phyloP scores from a whole-genome alignment of 2,329 filamentous ascomycete genomes.

The Hortaea sp. region DNA sequence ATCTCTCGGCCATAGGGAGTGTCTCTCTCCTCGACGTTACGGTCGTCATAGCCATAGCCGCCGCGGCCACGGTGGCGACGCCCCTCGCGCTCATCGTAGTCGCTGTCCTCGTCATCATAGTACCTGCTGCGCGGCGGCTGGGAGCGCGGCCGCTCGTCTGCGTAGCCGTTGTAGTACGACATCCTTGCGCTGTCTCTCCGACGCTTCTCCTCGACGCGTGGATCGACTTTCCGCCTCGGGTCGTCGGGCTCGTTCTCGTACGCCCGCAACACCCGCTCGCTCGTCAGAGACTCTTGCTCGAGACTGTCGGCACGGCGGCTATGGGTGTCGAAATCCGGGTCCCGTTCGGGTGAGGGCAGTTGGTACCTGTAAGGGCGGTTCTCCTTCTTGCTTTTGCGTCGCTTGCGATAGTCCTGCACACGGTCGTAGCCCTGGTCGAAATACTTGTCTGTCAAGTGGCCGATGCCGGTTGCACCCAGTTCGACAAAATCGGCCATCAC shows the following conservation, averaged over 20 bases:
- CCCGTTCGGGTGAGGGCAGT: constrained; percentile 6
- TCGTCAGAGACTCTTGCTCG: constrained; percentile 13
- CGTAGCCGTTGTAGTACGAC: constrained; percentile 16
- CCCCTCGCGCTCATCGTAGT: constrained; percentile 22
- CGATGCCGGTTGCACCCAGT: constrained; percentile 14
- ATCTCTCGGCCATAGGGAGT: constrained; percentile 20
- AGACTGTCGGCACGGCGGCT: constrained; percentile 7
- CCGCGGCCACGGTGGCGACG: constrained; percentile 10
- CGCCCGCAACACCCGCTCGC: constrained; percentile 14
- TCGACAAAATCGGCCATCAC: constrained; percentile 15
- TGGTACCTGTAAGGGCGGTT: constrained; percentile 3
- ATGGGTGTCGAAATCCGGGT: constrained; percentile 2
- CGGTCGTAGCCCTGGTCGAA: constrained; percentile 20
- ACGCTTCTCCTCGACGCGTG: constrained; percentile 7
- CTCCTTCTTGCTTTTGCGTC: background rate
- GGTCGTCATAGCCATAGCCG: constrained; percentile 16
- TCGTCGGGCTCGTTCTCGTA: constrained; percentile 25
- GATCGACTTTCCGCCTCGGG: constrained; percentile 17
- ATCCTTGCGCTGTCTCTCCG: constrained; percentile 16
- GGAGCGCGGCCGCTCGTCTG: constrained; percentile 15
- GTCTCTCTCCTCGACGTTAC: constrained; percentile 6
- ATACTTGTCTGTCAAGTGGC: constrained; percentile 16
- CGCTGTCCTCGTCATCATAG: constrained; percentile 22
- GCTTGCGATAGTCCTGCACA: background rate
- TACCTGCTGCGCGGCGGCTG: constrained; percentile 18